A percentile compares a stretch with the other conserved stretches of the same genome.
Evolutionary conservation across 805 yeast species (phyloP).

Genomic region (Saccharomyces kudriavzevii): DNA sequence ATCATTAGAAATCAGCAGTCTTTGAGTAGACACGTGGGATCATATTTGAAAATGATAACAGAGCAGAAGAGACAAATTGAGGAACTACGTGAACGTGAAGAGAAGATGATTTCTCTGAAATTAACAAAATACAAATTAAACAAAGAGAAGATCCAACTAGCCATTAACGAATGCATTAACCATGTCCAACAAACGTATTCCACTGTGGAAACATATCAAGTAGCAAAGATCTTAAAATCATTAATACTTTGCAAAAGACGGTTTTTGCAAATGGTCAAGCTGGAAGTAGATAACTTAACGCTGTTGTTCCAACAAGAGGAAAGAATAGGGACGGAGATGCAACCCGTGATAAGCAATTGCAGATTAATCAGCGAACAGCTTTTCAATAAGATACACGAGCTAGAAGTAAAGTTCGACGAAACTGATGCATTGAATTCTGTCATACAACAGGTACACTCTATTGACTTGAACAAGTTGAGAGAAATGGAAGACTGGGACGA

Average conservation of each 20-base stretch:
- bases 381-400: slow-evolving; percentile 41
- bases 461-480: slow-evolving; percentile 36
- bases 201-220: slow-evolving; percentile 37
- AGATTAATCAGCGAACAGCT: slow-evolving; percentile 21
- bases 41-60: slow-evolving; percentile 74
- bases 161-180: slow-evolving; percentile 37
- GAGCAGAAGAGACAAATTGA: slow-evolving; percentile 72
- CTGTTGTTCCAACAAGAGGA: slow-evolving; percentile 11
- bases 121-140: slow-evolving; percentile 30
- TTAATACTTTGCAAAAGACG: slow-evolving; percentile 33
- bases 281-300: slow-evolving; percentile 31
- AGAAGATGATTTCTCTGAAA: slow-evolving; percentile 34
- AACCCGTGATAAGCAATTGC: slow-evolving; percentile 19
- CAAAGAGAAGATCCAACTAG: slow-evolving; percentile 34
- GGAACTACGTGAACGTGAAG: slow-evolving; percentile 52
- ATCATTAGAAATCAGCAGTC: slow-evolving; percentile 64
- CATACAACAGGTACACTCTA: slow-evolving; percentile 38
- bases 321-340: not conserved
- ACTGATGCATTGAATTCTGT: slow-evolving; percentile 46
- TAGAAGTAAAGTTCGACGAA: slow-evolving; percentile 43
- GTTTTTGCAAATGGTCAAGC: slow-evolving; percentile 35
- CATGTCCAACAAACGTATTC: slow-evolving; percentile 34
- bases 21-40: slow-evolving; percentile 75
- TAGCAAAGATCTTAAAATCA: slow-evolving; percentile 35
- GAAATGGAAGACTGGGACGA: slow-evolving; percentile 53